Evolutionary conservation across 805 yeast genomes (phyloP), one percentile per base, ranked within the genome.

Genomic region (Millerozyma miso): DNA sequence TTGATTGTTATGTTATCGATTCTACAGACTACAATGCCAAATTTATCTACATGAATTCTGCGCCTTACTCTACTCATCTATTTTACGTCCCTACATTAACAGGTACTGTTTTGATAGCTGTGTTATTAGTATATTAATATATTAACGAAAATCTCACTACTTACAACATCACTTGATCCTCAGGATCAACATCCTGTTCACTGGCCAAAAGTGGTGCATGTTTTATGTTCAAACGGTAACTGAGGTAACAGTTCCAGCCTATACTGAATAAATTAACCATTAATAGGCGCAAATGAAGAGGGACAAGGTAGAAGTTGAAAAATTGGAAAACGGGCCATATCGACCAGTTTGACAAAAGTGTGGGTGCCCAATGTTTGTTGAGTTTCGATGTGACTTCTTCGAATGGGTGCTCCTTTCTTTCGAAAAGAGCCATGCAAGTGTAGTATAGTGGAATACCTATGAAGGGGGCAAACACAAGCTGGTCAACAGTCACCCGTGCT

Each of bases 251-350:
- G 59, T 89, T 89, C 97, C 97, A 90, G 15, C 82, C 79, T 19
- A 89, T 77, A 38, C 91, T 80, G 19, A 86, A 73, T 3, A 80
- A 45, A 54, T 88, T 88, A 23, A 85, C 95, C 8, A 80, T 69
- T 37, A 86, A 54, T 37, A 90, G 61, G 32, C 95, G 74, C 52
- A 76, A 78, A 35, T 81, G 81, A 5, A 81, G 76, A 0, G 97
- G 97, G 2, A 88, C 76, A 5, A 86, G 54, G 37, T 81, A 74
- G 56, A 91, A 88, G 63, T 91, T 93, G 47, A 83, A 49, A 42
- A 81, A 55, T 63, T 93, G 98, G 48, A 93, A 85, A 0, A 79
- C 62, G 0, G 98, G 98, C 99, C 98, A 93, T 10, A 91, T 84
- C 40, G 72, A 56, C 90, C 95, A 88, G 60, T 89, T 90, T 14